phyloP scores from a whole-genome alignment of 2,329 filamentous ascomycete genomes.

The Didymosphaeria variabile region DNA sequence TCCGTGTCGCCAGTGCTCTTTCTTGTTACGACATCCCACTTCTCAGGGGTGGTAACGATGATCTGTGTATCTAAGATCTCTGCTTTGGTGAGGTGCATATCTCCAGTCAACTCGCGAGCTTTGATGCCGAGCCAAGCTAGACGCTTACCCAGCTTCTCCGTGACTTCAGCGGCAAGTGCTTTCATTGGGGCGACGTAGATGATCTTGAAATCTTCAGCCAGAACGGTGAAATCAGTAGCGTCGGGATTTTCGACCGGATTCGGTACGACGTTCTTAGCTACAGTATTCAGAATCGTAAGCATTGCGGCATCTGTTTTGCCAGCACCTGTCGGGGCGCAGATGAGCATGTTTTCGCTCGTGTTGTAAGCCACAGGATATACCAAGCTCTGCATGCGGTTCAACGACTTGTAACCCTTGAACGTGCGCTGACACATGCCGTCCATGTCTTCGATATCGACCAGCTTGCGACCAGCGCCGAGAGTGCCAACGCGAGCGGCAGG shows the following conservation, averaged over 20 bases:
- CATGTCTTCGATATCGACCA: slow-evolving; percentile 81
- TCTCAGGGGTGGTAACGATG: slow-evolving; percentile 97
- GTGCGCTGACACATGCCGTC: slow-evolving; percentile 91
- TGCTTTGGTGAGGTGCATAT: slow-evolving; percentile 97
- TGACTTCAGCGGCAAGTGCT: slow-evolving; percentile 93
- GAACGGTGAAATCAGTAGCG: slow-evolving; percentile 82
- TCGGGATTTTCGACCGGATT: slow-evolving; percentile 78
- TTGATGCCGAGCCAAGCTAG: slow-evolving; percentile 93
- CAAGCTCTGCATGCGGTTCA: slow-evolving; percentile 98
- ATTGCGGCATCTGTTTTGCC: slow-evolving; percentile 99
- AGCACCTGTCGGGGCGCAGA: slow-evolving; percentile 96
- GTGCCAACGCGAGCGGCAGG: slow-evolving; percentile 83
- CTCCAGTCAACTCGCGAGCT: slow-evolving; percentile 92
- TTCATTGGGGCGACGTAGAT: slow-evolving; percentile 99
- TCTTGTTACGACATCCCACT: slow-evolving; percentile 98
- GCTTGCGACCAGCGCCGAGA: slow-evolving; percentile 74
- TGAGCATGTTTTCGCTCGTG: slow-evolving; percentile 97
- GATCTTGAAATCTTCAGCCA: slow-evolving; percentile 91
- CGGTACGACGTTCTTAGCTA: slow-evolving; percentile 84
- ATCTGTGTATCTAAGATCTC: slow-evolving; percentile 97
- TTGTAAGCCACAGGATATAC: slow-evolving; percentile 95
- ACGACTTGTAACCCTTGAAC: slow-evolving; percentile 89
- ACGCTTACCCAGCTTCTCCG: slow-evolving; percentile 89
- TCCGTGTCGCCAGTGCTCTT: slow-evolving; percentile 98
- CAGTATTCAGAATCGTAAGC: slow-evolving; percentile 90